Conservation (phyloP, 164 flowering plant species). For the Nelumbo lutea region DNA sequence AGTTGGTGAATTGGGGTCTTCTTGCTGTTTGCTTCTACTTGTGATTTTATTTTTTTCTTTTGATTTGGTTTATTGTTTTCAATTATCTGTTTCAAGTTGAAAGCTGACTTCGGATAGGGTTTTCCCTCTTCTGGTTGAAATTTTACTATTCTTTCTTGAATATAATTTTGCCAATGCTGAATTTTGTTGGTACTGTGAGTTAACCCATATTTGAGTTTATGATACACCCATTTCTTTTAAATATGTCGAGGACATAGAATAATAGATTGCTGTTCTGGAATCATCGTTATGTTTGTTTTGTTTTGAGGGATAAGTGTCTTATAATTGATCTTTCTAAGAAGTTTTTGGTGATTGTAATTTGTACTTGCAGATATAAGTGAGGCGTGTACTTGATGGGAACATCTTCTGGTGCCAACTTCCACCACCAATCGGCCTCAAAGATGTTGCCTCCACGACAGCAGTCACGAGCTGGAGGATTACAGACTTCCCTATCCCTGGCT, state of each 20-base stretch:
- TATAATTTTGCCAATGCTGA: too few species aligned
- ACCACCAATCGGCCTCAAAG: background rate
- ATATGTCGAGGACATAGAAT: background rate
- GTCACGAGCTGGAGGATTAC: constrained; percentile 25
- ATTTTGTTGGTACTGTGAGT: background rate
- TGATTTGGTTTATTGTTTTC: background rate
- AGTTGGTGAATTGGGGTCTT: background rate
- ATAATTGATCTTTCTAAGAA: background rate
- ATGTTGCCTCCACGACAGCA: constrained; percentile 39
- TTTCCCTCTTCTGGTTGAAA: too few species aligned
- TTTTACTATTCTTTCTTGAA: too few species aligned
- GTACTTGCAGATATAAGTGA: background rate
- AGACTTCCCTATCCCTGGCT: constrained; percentile 33
- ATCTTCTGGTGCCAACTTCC: constrained; percentile 6
- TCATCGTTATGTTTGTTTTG: background rate
- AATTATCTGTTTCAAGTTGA: background rate
- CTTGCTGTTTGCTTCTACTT: too few species aligned
- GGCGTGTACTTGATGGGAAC: background rate
- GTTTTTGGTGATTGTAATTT: background rate
- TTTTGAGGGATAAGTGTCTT: too few species aligned
- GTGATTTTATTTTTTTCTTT: background rate
- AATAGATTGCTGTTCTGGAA: background rate
- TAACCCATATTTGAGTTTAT: background rate
- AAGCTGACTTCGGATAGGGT: background rate
- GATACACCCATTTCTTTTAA: background rate